Evolutionary conservation across 1,284 basidiomycete species (phyloP).

Genomic region (Microstroma glucosiphilum): DNA sequence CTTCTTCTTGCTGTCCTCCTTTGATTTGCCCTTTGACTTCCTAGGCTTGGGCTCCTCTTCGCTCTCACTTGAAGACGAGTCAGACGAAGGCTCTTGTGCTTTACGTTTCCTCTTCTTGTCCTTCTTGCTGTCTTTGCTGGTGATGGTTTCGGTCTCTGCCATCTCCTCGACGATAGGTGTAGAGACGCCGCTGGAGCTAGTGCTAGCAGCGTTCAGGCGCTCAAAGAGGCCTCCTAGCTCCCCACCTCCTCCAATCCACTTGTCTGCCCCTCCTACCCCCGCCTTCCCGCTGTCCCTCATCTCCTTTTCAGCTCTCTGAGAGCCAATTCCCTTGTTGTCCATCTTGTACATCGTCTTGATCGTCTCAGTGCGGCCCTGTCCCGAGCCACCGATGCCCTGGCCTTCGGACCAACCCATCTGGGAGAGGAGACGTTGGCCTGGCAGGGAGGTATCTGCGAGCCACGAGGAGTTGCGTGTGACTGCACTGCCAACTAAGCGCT

Average conservation of each 20-base stretch:
- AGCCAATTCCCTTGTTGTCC: conserved; percentile 50
- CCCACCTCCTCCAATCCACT: conserved; percentile 45
- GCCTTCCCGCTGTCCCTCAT: conserved; percentile 23
- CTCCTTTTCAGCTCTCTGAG: conserved; percentile 42
- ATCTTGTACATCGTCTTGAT: conserved; percentile 41
- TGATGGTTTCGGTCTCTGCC: conserved; percentile 14
- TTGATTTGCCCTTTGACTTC: conserved; percentile 7
- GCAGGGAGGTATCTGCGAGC: conserved; percentile 40
- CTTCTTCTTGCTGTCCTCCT: conserved; percentile 14
- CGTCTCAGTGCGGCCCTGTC: conserved; percentile 37
- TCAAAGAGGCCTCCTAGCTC: conserved; percentile 47
- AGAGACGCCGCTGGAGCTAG: conserved; percentile 12
- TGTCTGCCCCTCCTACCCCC: conserved; percentile 25
- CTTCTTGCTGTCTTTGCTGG: conserved; percentile 19
- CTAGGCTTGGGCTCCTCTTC: background rate
- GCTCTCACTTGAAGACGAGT: background rate
- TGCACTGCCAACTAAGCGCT: conserved; percentile 44
- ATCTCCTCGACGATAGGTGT: conserved; percentile 9
- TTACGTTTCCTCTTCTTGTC: conserved; percentile 16
- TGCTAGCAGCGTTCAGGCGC: conserved; percentile 35
- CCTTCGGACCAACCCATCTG: conserved; percentile 49
- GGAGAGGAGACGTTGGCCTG: conserved; percentile 47
- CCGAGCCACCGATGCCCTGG: conserved; percentile 35
- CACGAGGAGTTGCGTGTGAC: conserved; percentile 40
- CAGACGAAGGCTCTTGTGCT: background rate